These are phyloP conservation scores for Aspergillus leporis DNA, from an alignment of 495 filamentous ascomycete genomes.

Conservation along the genomic window DNA sequence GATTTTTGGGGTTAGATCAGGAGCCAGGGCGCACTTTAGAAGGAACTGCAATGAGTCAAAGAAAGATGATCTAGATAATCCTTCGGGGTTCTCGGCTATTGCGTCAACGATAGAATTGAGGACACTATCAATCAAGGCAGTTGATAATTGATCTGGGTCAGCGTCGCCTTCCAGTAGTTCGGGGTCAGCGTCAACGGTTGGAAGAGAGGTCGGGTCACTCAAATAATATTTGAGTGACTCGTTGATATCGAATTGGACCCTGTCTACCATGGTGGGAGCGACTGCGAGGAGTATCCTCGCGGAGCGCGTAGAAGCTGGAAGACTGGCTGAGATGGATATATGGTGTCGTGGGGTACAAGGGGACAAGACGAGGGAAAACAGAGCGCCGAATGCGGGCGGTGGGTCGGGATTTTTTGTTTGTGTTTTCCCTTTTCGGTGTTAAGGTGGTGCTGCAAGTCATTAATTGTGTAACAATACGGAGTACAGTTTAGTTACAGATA, in stretches of 20 bases:
- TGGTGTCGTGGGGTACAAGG: conserved; percentile 17
- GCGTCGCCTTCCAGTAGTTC: conserved; percentile 87
- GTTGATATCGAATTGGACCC: conserved; percentile 88
- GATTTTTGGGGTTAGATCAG: conserved; percentile 46
- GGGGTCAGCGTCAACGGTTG: conserved; percentile 84
- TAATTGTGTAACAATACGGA: neutral
- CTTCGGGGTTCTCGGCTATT: conserved; percentile 87
- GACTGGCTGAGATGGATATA: conserved; percentile 13
- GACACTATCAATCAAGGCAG: conserved; percentile 74
- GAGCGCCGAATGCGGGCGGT: neutral
- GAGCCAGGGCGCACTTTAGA: conserved; percentile 86
- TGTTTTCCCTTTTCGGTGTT: conserved; percentile 27
- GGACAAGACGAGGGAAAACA: neutral
- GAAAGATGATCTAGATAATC: conserved; percentile 69
- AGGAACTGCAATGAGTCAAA: conserved; percentile 95
- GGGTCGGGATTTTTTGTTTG: conserved; percentile 26
- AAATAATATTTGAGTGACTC: conserved; percentile 93
- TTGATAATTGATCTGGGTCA: conserved; percentile 80
- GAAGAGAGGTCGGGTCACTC: conserved; percentile 79
- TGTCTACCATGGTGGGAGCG: conserved; percentile 65
- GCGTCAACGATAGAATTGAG: conserved; percentile 93
- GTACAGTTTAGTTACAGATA: too few species aligned
- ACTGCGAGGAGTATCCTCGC: conserved; percentile 22
- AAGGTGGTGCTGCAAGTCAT: neutral
- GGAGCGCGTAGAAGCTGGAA: conserved; percentile 9